These are phyloP conservation scores for Paraphoma chrysanthemicola DNA, from an alignment of 2,329 filamentous ascomycete genomes.

Conservation along the genomic window DNA sequence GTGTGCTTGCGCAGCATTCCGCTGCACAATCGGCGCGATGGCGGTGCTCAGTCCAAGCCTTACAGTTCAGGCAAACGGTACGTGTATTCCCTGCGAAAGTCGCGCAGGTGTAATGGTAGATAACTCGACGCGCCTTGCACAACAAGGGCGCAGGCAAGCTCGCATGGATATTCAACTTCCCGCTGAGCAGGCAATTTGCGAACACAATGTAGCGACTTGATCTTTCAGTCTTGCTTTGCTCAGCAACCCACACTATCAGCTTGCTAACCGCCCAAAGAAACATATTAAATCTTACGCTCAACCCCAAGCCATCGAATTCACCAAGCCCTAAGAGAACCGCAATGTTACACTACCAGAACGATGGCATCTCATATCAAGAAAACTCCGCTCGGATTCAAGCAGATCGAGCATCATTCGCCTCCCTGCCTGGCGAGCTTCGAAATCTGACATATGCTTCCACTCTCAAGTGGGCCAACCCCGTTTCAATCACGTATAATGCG, in stretches of 20 bases:
- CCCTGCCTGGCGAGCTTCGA: conserved; percentile 5
- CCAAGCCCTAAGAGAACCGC: not conserved
- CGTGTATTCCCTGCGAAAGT: no score
- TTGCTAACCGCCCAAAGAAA: not conserved
- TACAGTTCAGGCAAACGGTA: no score
- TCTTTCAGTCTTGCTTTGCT: no score
- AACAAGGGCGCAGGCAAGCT: no score
- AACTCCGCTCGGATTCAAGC: not conserved
- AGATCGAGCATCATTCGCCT: conserved; percentile 3
- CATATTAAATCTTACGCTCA: not conserved
- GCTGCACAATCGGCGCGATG: no score
- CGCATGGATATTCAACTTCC: no score
- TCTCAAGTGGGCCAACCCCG: not conserved
- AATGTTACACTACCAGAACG: not conserved
- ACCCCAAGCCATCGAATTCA: not conserved
- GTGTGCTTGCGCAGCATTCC: no score
- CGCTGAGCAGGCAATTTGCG: no score
- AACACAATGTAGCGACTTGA: no score
- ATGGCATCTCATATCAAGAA: not conserved
- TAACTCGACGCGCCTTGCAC: no score
- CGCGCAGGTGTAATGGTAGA: no score
- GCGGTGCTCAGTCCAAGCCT: no score
- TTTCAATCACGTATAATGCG: not conserved
- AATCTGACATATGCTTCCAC: conserved; percentile 2
- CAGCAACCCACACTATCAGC: not conserved